Conservation (phyloP, 2,329 filamentous ascomycete genomes). For the Tympanopsis confertula region DNA sequence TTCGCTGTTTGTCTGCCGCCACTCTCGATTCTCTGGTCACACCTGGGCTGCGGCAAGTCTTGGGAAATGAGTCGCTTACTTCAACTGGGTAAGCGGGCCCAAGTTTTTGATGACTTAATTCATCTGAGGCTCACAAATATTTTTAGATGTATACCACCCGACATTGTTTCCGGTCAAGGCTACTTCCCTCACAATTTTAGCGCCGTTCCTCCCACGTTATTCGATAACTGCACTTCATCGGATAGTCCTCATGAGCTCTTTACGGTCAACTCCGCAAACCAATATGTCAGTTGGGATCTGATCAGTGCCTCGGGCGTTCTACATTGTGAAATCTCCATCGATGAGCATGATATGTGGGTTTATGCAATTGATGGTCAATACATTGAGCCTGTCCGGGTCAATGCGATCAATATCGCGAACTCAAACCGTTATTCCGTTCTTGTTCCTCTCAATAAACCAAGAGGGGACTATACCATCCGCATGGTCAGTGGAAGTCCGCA, state of each 20-base stretch:
- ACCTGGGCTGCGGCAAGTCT: neutral
- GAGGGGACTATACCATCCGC: conserved; percentile 26
- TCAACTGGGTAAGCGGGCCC: neutral
- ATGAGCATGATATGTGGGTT: conserved; percentile 19
- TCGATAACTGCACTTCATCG: neutral
- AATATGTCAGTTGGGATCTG: neutral
- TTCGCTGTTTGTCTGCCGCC: conserved; percentile 6
- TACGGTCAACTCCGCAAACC: neutral
- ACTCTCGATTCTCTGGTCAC: neutral
- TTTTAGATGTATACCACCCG: neutral
- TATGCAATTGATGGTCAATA: conserved; percentile 20
- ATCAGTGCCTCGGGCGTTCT: neutral
- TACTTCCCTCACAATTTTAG: neutral
- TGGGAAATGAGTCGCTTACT: neutral
- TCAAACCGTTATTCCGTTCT: conserved; percentile 23
- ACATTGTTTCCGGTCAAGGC: neutral
- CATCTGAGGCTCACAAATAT: too few species aligned
- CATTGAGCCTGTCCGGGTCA: conserved; percentile 18
- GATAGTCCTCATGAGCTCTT: neutral
- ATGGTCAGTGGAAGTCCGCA: conserved; percentile 23
- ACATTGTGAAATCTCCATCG: conserved; percentile 11
- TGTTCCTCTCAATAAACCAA: conserved; percentile 19
- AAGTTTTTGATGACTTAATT: too few species aligned
- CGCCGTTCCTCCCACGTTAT: neutral
- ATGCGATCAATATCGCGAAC: conserved; percentile 17